phyloP scores from a whole-genome alignment of 2,329 filamentous ascomycete genomes.

The Cryphonectria carpinicola region DNA sequence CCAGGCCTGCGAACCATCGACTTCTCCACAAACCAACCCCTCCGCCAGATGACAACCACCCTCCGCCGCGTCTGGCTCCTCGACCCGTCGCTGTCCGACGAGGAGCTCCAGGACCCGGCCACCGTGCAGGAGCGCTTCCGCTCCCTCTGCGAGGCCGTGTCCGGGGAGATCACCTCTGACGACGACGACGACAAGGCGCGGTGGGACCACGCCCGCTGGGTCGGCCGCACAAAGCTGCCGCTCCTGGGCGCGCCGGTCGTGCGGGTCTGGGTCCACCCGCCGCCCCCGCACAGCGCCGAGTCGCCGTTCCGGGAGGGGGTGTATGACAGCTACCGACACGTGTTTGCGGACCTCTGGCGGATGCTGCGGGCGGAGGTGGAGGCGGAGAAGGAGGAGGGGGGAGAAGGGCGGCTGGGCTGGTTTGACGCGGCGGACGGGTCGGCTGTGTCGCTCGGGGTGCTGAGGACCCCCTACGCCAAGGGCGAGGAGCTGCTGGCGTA shows the following conservation, averaged over 20 bases:
- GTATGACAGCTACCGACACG: slow-evolving; percentile 28
- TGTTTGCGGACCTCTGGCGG: slow-evolving; percentile 30
- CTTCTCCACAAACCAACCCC: slow-evolving; percentile 23
- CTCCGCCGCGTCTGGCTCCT: slow-evolving; percentile 29
- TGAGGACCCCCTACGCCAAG: slow-evolving; percentile 12
- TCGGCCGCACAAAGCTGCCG: slow-evolving; percentile 17
- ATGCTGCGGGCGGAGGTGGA: slow-evolving; percentile 6
- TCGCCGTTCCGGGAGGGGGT: slow-evolving; percentile 28
- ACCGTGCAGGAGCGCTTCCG: slow-evolving; percentile 18
- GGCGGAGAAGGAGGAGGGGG: too few relatives aligned
- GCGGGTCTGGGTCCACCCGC: slow-evolving; percentile 9
- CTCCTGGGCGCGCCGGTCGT: slow-evolving; percentile 23
- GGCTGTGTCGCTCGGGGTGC: slow-evolving; percentile 24
- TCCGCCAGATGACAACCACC: slow-evolving; percentile 27
- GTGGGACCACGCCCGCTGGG: slow-evolving; percentile 28
- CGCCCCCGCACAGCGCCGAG: slow-evolving; percentile 23
- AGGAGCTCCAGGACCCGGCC: slow-evolving; percentile 21
- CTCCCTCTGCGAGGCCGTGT: slow-evolving; percentile 17
- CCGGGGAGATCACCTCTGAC: slow-evolving; percentile 11
- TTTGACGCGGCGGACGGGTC: slow-evolving; percentile 25
- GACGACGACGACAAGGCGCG: background rate
- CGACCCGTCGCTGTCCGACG: slow-evolving; percentile 23
- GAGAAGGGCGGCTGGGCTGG: slow-evolving; percentile 4
- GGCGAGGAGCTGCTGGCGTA: slow-evolving; percentile 21
- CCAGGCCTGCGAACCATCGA: slow-evolving; percentile 19